phyloP scores from a whole-genome alignment of 495 filamentous ascomycete genomes.

The Clohesyomyces aquaticus region DNA sequence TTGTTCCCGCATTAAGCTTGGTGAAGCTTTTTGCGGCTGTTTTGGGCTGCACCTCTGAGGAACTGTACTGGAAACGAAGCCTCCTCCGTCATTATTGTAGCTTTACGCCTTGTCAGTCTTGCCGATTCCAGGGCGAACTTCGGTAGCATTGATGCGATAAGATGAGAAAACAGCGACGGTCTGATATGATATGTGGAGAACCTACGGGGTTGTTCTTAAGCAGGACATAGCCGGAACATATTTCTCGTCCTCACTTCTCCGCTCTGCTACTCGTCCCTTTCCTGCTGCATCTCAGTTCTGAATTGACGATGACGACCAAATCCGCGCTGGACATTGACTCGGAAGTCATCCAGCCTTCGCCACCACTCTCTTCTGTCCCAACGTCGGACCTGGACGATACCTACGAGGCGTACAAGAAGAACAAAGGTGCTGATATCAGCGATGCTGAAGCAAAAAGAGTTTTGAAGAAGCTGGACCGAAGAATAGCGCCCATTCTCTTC shows the following conservation, averaged over 20 bases:
- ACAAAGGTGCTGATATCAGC: constrained; percentile 44
- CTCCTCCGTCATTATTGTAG: constrained; percentile 9
- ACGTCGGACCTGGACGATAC: constrained; percentile 51
- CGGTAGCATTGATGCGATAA: not conserved
- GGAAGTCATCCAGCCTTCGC: constrained; percentile 24
- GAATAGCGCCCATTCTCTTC: constrained; percentile 60
- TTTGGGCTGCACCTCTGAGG: not conserved
- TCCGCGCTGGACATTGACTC: constrained; percentile 16
- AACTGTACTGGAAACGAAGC: constrained; percentile 8
- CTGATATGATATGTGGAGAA: too few species aligned
- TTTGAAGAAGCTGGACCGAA: constrained; percentile 59
- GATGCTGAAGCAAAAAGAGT: constrained; percentile 55
- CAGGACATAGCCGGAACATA: too few species aligned
- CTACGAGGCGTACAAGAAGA: constrained; percentile 52
- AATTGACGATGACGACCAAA: constrained; percentile 1
- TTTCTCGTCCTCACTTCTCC: not conserved
- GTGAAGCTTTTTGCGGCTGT: not conserved
- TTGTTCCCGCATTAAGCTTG: not conserved
- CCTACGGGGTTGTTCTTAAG: too few species aligned
- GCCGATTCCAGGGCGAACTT: not conserved
- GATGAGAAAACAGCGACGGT: not conserved
- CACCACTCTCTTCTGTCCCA: constrained; percentile 18
- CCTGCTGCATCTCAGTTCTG: not conserved
- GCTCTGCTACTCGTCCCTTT: not conserved
- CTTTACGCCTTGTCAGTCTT: not conserved